A percentile compares a stretch with the other conserved stretches of the same genome.
phyloP scores from a whole-genome alignment of 306 rosid genomes.

The cucumber (Cucumis sativus) region Cucumber_9930_V3 NC_026660.2:29189501-29190000 shows the following conservation, averaged over 20 bases:
- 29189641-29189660: background rate
- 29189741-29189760: background rate
- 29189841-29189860: background rate
- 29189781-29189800: background rate
- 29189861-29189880: background rate
- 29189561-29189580: slow-evolving; percentile 60
- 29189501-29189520: slow-evolving; percentile 8
- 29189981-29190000: background rate
- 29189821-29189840: background rate
- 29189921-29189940: background rate
- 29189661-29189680: background rate
- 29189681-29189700: background rate
- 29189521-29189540: slow-evolving; percentile 70
- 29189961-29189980: background rate
- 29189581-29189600: slow-evolving; percentile 68
- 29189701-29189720: background rate
- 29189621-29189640: slow-evolving; percentile 11
- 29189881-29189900: background rate
- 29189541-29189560: slow-evolving; percentile 91
- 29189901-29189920: background rate
- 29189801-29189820: background rate
- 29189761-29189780: background rate
- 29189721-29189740: background rate
- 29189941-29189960: background rate
- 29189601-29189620: slow-evolving; percentile 62